Base-by-base conservation (phyloP, 345 rosid species). In the Erucastrum elatum region DNA sequence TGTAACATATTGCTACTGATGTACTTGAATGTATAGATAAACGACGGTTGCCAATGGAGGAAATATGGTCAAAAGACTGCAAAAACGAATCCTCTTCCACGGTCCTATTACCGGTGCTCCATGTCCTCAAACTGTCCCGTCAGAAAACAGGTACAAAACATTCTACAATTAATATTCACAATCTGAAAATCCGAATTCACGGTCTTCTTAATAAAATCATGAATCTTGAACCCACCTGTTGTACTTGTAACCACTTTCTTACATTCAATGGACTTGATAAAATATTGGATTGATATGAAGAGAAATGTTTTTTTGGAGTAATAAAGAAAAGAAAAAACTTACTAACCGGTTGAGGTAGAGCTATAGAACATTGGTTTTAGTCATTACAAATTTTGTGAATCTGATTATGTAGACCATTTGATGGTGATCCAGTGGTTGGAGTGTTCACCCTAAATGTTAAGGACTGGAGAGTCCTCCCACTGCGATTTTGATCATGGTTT, bases 41-140 rank as follows among this genome's bases (percentile, higher is more conserved):
- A 82, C 31, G 98, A 94, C 61, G 97, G 97, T 55, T 94, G 98
- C 56, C 98, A 90, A 49, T 94, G 98, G 98, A 94, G 98, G 71
- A 94, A 94, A 53, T 94, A 94, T 30, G 98, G 98, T 35, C 98
- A 94, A 75, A 94, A 94, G 82, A 86, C 87, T 83, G 92, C 98
- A 2, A 91, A 91, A 82, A 88, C 97, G 0, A 94, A 91, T 81
- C 98, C 97, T 62, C 93, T 93, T 74, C 98, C 98, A 3, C 86
- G 97, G 6, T 96, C 97, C n/a, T 94, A 94, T 82, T 94, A 94
- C 66, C 96, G 98, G 2, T 94, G 98, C 83, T 89, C 97, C 39
- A 73, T 77, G 72, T 84, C 87, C 12, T 33, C 79, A 4, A 77
- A 46, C 61, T 94, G 98, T 80, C 97, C 98, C 0, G 98, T 89